Base-by-base conservation (phyloP, 306 rosid genomes). In the Sicyos edulis region DNA sequence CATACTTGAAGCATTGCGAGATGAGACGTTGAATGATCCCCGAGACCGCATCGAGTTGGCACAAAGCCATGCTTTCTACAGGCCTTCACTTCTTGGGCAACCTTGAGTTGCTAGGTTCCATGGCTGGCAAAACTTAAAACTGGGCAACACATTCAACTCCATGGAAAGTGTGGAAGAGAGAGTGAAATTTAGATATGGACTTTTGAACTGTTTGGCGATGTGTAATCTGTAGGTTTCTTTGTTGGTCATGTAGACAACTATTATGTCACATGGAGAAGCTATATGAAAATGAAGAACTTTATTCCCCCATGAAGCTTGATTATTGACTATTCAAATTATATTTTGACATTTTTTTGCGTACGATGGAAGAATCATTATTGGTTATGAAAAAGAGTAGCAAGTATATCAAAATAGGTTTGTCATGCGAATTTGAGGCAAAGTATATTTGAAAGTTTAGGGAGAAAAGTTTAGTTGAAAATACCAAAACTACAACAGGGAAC, bases 21-120 rank as follows among this genome's bases (percentile, higher is more conserved):
- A 92, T 50, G 96, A 92, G 71, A 90, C 87, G 65, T 77, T 90
- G 81, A 92, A 92, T 55, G 98, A 92, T 82, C 98, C 96, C 3
- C 86, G 98, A 22, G 96, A 92, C 10, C 88, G 96, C 76, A 92
- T 92, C 70, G 96, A 86, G 83, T 86, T 92, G 73, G 96, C 96
- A 15, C 98, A 92, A 50, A 92, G 89, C 85, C 96, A 89, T 77
- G 96, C 75, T 59, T 92, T 92, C 84, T 92, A 88, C 77, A 84
- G 86, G 81, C 96, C 98, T 78, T 90, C 92, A 59, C 96, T 92
- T 75, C 96, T 90, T 72, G 91, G 91, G 49, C 83, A 86, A 75
- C 82, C 89, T 6, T 88, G 80, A 66, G 44, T 3, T 49, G 77
- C 49, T 54, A 45, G 71, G 49, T 65, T 80, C 71, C 59, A 71